Evolutionary conservation across 2,329 filamentous ascomycete genomes (phyloP).

Genomic region (Aaosphaeria arxii): DNA sequence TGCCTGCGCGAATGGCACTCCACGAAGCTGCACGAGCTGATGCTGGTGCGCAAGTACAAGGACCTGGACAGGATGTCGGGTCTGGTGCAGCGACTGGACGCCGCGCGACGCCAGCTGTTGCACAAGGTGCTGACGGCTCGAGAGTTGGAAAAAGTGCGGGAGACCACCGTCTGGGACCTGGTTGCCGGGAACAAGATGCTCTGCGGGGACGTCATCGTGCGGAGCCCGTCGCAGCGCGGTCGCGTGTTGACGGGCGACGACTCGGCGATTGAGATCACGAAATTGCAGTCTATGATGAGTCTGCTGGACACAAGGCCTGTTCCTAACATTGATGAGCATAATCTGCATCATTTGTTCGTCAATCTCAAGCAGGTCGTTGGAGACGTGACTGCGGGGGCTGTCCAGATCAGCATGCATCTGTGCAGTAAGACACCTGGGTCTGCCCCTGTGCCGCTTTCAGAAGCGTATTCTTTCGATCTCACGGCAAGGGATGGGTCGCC

Average conservation of each 20-base stretch:
- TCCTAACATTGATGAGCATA: conserved; percentile 63
- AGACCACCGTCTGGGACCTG: conserved; percentile 93
- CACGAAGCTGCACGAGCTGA: conserved; percentile 87
- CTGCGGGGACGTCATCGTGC: conserved; percentile 89
- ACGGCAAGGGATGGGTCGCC: conserved; percentile 70
- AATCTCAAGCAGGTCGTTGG: conserved; percentile 82
- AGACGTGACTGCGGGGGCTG: conserved; percentile 70
- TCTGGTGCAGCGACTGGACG: conserved; percentile 78
- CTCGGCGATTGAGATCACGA: conserved; percentile 86
- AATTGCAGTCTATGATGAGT: conserved; percentile 93
- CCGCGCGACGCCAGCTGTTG: conserved; percentile 82
- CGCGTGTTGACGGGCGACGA: conserved; percentile 88
- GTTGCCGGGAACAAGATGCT: conserved; percentile 93
- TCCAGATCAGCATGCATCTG: conserved; percentile 69
- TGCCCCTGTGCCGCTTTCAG: conserved; percentile 67
- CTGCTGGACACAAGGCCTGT: conserved; percentile 80
- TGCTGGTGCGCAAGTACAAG: conserved; percentile 78
- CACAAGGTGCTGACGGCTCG: conserved; percentile 89
- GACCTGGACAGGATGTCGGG: conserved; percentile 77
- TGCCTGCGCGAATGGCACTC: conserved; percentile 98
- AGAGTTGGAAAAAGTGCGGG: conserved; percentile 76
- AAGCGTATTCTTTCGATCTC: conserved; percentile 77
- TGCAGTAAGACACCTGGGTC: conserved; percentile 68
- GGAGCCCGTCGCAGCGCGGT: conserved; percentile 79
- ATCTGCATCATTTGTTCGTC: conserved; percentile 77